A percentile compares a stretch with the other conserved stretches of the same genome.
Conservation (phyloP, 2,329 filamentous ascomycete species). For the Aspergillus sp. region DNA sequence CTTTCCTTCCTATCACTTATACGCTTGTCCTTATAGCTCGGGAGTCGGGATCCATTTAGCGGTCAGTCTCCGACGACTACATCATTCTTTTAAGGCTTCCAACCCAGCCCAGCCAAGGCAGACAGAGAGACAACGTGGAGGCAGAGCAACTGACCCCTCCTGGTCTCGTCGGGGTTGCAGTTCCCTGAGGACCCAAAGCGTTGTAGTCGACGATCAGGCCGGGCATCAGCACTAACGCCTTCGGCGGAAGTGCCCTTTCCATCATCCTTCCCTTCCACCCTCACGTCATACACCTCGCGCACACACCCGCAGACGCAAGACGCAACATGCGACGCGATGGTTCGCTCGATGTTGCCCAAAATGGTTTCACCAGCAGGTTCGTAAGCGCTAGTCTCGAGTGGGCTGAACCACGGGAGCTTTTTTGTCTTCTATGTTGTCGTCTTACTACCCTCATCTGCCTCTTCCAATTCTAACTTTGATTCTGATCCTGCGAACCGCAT, state of each 20-base stretch:
- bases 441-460: not conserved
- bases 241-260: not conserved
- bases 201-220: not conserved
- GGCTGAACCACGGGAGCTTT: not conserved
- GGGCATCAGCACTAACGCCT: slow-evolving; percentile 9
- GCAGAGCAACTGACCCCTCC: not conserved
- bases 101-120: not conserved
- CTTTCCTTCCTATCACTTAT: not conserved
- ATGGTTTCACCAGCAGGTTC: slow-evolving; percentile 3
- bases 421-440: not conserved
- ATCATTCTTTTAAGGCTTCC: not conserved
- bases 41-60: not conserved
- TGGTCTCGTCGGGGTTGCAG: not conserved
- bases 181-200: not conserved
- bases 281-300: slow-evolving; percentile 11
- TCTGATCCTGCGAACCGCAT: slow-evolving; percentile 7
- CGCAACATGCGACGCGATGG: not conserved
- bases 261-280: not conserved
- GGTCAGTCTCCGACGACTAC: not conserved
- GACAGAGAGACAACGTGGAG: not conserved
- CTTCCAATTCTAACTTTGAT: not conserved
- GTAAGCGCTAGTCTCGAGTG: slow-evolving; percentile 14
- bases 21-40: not conserved
- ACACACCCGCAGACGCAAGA: not conserved
- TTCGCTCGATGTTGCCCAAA: slow-evolving; percentile 14